Percentiles rank a stretch among this genome's conserved stretches.
phyloP scores from a whole-genome alignment of 257 asterid species.

The Nicotiana paniculata region DNA sequence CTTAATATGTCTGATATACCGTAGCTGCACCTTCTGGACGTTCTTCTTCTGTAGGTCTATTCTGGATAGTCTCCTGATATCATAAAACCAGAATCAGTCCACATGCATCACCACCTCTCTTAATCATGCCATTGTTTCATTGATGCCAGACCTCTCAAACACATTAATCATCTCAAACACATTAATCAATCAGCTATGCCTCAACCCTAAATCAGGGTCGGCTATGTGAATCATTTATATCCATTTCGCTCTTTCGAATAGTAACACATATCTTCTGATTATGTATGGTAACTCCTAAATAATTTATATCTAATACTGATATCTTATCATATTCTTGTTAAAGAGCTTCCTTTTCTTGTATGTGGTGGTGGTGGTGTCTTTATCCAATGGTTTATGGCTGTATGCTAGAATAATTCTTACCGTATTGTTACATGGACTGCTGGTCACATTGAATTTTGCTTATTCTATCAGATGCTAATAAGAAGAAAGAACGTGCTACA shows the following conservation, averaged over 20 bases:
- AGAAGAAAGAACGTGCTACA: conserved; percentile 50
- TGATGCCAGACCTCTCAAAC: not conserved
- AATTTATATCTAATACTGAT: not conserved
- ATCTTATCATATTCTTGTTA: not conserved
- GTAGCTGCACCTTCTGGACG: not conserved
- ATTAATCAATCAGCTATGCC: not conserved
- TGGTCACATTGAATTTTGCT: not conserved
- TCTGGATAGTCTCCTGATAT: not conserved
- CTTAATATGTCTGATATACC: not conserved
- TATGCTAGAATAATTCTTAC: not conserved
- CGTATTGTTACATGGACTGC: not conserved
- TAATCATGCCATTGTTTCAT: not conserved
- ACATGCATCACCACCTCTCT: not conserved
- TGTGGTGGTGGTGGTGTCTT: not conserved
- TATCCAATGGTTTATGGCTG: not conserved
- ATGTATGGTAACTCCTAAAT: not conserved
- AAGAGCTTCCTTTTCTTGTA: not conserved
- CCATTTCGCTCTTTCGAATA: not conserved
- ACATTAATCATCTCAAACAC: not conserved
- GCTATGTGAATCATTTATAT: not conserved
- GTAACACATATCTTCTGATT: not conserved
- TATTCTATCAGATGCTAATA: conserved; percentile 35
- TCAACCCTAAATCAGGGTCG: not conserved
- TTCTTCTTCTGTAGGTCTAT: not conserved
- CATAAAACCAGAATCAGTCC: not conserved